Conservation (phyloP, 805 yeast genomes). For the Scheffersomyces amazonensis region DNA sequence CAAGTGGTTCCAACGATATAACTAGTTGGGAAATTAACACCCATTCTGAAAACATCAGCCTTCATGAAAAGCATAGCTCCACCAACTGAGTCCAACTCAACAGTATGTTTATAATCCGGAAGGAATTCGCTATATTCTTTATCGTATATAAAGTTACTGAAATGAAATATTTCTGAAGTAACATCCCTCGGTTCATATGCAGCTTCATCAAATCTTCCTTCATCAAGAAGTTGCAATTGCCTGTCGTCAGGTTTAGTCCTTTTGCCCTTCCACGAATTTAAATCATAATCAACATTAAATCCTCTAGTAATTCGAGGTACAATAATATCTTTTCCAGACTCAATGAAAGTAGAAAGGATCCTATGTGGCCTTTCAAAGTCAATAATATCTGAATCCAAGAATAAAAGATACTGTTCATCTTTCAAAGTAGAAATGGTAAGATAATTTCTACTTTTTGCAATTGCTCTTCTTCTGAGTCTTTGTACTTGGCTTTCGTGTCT, state of each 20-base stretch:
- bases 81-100: slow-evolving; percentile 47
- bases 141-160: slow-evolving; percentile 11
- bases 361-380: slow-evolving; percentile 18
- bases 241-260: slow-evolving; percentile 28
- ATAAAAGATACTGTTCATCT: slow-evolving; percentile 29
- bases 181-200: slow-evolving; percentile 34
- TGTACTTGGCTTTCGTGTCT: slow-evolving; percentile 27
- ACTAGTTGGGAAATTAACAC: slow-evolving; percentile 44
- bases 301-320: slow-evolving; percentile 32
- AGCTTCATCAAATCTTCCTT: slow-evolving; percentile 24
- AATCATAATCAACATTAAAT: slow-evolving; percentile 28
- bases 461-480: slow-evolving; percentile 27
- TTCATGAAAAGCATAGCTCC: slow-evolving; percentile 48
- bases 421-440: slow-evolving; percentile 21
- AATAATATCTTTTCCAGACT: slow-evolving; percentile 26
- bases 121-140: slow-evolving; percentile 1
- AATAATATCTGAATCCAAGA: slow-evolving; percentile 33
- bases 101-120: slow-evolving; percentile 8
- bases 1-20: slow-evolving; percentile 47
- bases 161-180: slow-evolving; percentile 24
- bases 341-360: slow-evolving; percentile 20
- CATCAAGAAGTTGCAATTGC: slow-evolving; percentile 24
- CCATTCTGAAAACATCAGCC: slow-evolving; percentile 42
- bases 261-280: slow-evolving; percentile 37
- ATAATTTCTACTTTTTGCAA: slow-evolving; percentile 35